phyloP scores from a whole-genome alignment of 1,284 basidiomycete species.

The Termitomyces sp. region DNA sequence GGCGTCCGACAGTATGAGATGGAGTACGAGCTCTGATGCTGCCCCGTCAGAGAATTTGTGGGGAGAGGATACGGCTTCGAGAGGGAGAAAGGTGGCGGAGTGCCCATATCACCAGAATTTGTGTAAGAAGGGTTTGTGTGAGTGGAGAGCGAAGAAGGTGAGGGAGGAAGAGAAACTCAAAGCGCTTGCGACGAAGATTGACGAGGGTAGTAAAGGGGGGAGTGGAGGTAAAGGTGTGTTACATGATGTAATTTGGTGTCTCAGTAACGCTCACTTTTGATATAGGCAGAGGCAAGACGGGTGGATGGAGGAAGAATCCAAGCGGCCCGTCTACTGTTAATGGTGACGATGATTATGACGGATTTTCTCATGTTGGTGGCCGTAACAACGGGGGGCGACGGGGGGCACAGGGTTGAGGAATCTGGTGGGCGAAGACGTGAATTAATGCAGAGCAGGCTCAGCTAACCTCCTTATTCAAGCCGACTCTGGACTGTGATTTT shows the following conservation, averaged over 20 bases:
- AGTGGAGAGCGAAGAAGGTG: constrained; percentile 31
- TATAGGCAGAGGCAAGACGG: background rate
- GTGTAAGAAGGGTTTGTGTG: constrained; percentile 43
- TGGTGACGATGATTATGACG: background rate
- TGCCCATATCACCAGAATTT: constrained; percentile 35
- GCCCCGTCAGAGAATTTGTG: constrained; percentile 12
- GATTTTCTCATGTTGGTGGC: background rate
- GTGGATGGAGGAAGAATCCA: background rate
- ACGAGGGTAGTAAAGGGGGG: constrained; percentile 5
- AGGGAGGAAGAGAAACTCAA: constrained; percentile 23
- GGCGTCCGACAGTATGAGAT: background rate
- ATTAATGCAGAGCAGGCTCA: background rate
- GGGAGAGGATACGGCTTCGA: constrained; percentile 16
- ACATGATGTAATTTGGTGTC: background rate
- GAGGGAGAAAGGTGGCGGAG: constrained; percentile 16
- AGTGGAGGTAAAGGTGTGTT: background rate
- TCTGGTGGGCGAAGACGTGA: background rate
- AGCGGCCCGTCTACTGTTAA: background rate
- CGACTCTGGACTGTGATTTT: background rate
- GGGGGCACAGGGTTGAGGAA: background rate
- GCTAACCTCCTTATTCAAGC: background rate
- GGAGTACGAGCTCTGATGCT: background rate
- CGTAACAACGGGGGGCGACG: background rate
- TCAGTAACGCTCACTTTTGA: background rate
- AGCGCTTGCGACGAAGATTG: constrained; percentile 3